Conservation (phyloP, 2,329 filamentous ascomycete genomes). For the Penicillium frequentans region DNA sequence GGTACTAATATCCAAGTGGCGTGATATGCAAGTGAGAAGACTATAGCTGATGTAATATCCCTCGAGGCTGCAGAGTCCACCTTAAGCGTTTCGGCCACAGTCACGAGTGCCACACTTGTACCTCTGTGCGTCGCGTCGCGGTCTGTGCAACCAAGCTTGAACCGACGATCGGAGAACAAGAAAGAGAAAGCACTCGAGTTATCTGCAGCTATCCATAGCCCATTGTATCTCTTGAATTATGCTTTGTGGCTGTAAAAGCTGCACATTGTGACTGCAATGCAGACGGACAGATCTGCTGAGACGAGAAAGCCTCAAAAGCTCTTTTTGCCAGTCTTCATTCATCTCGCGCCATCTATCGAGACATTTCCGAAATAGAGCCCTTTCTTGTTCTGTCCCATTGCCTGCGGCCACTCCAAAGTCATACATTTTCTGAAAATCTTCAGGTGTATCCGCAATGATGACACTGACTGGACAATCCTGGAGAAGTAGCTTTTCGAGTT, state of each 20-base stretch:
- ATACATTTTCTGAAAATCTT: conserved; percentile 20
- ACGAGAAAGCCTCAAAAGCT: conserved; percentile 14
- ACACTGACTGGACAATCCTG: conserved; percentile 24
- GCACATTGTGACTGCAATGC: conserved; percentile 17
- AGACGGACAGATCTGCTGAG: conserved; percentile 7
- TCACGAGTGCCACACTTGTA: neutral
- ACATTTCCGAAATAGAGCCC: conserved; percentile 10
- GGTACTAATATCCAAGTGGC: neutral
- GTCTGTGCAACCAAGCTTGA: too few species aligned
- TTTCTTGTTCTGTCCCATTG: conserved; percentile 20
- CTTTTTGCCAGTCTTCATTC: conserved; percentile 17
- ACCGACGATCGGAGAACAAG: too few species aligned
- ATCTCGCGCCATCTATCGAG: conserved; percentile 13
- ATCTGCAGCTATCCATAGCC: conserved; percentile 7
- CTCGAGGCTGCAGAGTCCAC: neutral
- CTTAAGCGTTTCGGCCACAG: too few species aligned
- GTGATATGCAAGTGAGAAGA: neutral
- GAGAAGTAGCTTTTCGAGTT: conserved; percentile 21
- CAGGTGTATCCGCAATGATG: conserved; percentile 19
- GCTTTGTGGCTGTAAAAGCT: conserved; percentile 14
- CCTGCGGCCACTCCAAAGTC: conserved; percentile 18
- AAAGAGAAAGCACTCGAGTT: neutral
- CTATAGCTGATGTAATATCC: neutral
- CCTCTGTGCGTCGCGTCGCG: too few species aligned
- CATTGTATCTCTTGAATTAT: conserved; percentile 17